A percentile compares a stretch with the other conserved stretches of the same genome.
These are phyloP conservation scores for Macrolepiota fuliginosa DNA, from an alignment of 768 basidiomycete genomes.

Conservation along the genomic window DNA sequence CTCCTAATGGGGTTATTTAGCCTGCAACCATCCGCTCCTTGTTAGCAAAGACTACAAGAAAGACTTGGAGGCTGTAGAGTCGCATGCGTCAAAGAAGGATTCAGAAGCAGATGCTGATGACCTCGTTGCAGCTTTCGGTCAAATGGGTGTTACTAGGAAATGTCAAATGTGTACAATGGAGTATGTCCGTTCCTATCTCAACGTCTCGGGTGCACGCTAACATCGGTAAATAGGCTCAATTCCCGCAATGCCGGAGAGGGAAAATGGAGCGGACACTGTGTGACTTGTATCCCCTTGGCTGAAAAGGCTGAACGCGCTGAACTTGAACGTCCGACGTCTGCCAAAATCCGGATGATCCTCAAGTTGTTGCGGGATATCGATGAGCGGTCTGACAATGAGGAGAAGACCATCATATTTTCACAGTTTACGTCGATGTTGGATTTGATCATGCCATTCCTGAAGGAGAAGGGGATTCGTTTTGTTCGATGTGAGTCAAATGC, in stretches of 20 bases:
- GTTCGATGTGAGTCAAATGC: slow-evolving; percentile 72
- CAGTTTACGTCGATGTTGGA: slow-evolving; percentile 90
- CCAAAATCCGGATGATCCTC: slow-evolving; percentile 85
- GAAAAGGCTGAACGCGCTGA: slow-evolving; percentile 45
- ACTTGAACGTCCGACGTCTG: slow-evolving; percentile 64
- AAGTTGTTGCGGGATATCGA: slow-evolving; percentile 68
- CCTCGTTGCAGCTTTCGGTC: slow-evolving; percentile 70
- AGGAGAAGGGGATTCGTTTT: slow-evolving; percentile 61
- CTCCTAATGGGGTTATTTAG: slow-evolving; percentile 33
- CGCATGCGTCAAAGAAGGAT: slow-evolving; percentile 50
- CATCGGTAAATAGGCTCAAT: slow-evolving; percentile 31
- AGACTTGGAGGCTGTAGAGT: slow-evolving; percentile 77
- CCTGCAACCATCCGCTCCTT: slow-evolving; percentile 87
- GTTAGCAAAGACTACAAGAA: slow-evolving; percentile 72
- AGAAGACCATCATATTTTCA: slow-evolving; percentile 97
- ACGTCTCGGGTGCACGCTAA: not conserved
- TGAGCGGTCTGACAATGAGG: slow-evolving; percentile 49
- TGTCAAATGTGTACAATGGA: slow-evolving; percentile 76
- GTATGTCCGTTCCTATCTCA: slow-evolving; percentile 39
- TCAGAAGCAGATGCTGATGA: slow-evolving; percentile 67
- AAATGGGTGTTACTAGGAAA: slow-evolving; percentile 65
- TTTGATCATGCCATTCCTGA: slow-evolving; percentile 82
- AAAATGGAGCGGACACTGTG: slow-evolving; percentile 50
- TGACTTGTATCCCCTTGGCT: slow-evolving; percentile 55
- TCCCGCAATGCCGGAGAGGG: slow-evolving; percentile 34